A percentile compares a stretch with the other conserved stretches of the same genome.
These are phyloP conservation scores for Talaromyces nanjingensis DNA, from an alignment of 495 filamentous ascomycete species.

Conservation along the genomic window DNA sequence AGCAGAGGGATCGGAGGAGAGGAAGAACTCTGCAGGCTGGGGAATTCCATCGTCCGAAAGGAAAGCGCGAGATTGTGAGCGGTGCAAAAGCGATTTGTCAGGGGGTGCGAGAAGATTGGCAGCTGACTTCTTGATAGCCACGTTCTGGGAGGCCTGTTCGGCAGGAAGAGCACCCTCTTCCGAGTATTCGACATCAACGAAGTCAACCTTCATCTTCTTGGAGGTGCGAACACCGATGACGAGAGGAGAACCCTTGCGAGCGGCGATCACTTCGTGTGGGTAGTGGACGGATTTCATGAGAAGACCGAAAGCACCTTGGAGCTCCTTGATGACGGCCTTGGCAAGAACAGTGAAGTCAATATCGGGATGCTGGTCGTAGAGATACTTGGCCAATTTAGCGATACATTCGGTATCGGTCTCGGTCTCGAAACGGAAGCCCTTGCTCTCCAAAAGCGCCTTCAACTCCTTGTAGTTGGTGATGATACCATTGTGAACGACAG, in stretches of 20 bases:
- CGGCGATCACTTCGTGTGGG: slow-evolving; percentile 95
- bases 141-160: slow-evolving; percentile 93
- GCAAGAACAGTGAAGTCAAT: slow-evolving; percentile 94
- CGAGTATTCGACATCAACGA: slow-evolving; percentile 95
- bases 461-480: slow-evolving; percentile 99
- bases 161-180: slow-evolving; percentile 84
- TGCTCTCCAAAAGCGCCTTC: slow-evolving; percentile 83
- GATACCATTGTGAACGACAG: slow-evolving; percentile 98
- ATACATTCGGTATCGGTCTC: slow-evolving; percentile 99
- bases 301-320: slow-evolving; percentile 94
- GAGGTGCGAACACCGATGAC: slow-evolving; percentile 92
- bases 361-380: slow-evolving; percentile 90
- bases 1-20: slow-evolving; percentile 95
- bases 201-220: slow-evolving; percentile 99
- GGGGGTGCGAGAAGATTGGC: slow-evolving; percentile 76
- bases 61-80: slow-evolving; percentile 96
- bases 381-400: slow-evolving; percentile 96
- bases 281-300: slow-evolving; percentile 97
- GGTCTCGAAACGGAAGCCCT: slow-evolving; percentile 97
- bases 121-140: slow-evolving; percentile 86
- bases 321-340: slow-evolving; percentile 96
- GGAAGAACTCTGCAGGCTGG: slow-evolving; percentile 97
- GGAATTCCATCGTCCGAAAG: slow-evolving; percentile 95
- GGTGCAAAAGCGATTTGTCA: slow-evolving; percentile 95
- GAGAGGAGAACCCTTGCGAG: slow-evolving; percentile 93